A percentile compares a stretch with the other conserved stretches of the same genome.
These are phyloP conservation scores for Fusarium bactridioides DNA, from an alignment of 2,329 filamentous ascomycete genomes.

Conservation along the genomic window DNA sequence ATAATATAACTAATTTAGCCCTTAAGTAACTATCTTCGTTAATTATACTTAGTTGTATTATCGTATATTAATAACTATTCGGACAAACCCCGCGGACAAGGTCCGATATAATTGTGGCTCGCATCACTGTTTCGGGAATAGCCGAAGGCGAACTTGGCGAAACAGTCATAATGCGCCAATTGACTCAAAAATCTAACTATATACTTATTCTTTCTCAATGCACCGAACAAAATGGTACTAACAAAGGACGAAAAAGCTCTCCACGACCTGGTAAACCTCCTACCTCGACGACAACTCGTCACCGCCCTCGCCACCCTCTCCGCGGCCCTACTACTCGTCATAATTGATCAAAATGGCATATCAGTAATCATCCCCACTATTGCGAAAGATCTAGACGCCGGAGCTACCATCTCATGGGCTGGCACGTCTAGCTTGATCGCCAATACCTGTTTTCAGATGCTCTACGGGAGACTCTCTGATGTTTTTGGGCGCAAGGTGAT, in stretches of 20 bases:
- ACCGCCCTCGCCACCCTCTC: neutral
- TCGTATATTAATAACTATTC: too few relatives aligned
- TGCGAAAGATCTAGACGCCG: neutral
- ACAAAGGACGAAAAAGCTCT: neutral
- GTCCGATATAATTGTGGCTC: neutral
- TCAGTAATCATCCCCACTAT: neutral
- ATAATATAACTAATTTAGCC: too few relatives aligned
- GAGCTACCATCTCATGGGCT: neutral
- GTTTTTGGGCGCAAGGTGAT: neutral
- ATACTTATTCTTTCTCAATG: too few relatives aligned
- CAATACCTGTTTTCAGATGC: conserved; percentile 3
- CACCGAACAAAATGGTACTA: neutral
- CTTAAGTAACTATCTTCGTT: too few relatives aligned
- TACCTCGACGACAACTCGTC: neutral
- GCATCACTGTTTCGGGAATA: neutral
- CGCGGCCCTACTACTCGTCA: neutral
- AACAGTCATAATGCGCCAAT: too few relatives aligned
- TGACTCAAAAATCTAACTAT: rapidly evolving
- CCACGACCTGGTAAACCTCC: neutral
- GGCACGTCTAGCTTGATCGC: neutral
- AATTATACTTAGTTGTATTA: too few relatives aligned
- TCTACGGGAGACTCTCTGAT: neutral
- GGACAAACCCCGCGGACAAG: neutral
- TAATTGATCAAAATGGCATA: neutral
- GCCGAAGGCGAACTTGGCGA: too few relatives aligned